phyloP scores from a whole-genome alignment of 2,329 filamentous ascomycete species.

The Paracoccidioides brasiliensis region DNA sequence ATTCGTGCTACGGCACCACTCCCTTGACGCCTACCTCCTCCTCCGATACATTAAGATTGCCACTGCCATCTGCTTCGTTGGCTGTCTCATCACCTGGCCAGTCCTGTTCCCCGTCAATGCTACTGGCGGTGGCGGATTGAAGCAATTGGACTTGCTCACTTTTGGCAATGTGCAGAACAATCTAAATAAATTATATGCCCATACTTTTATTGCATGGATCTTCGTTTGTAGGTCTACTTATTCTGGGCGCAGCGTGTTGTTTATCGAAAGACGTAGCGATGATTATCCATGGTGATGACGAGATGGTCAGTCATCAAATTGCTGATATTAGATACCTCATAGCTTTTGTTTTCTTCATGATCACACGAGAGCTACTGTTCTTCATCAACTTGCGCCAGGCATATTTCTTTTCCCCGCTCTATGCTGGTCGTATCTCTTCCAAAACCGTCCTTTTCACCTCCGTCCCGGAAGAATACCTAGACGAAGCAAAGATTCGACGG shows the following conservation, averaged over 20 bases:
- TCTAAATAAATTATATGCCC: conserved; percentile 63
- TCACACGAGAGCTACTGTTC: conserved; percentile 79
- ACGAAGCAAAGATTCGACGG: conserved; percentile 60
- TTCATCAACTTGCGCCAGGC: conserved; percentile 89
- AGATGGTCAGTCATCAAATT: neutral
- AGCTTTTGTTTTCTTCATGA: conserved; percentile 73
- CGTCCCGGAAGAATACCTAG: conserved; percentile 65
- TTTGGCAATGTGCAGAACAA: conserved; percentile 59
- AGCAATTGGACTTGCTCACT: conserved; percentile 63
- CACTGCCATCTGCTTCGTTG: conserved; percentile 67
- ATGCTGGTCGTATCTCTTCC: conserved; percentile 74
- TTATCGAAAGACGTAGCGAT: neutral
- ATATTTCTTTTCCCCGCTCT: conserved; percentile 73
- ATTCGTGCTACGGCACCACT: conserved; percentile 78
- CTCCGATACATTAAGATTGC: conserved; percentile 75
- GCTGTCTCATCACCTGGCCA: conserved; percentile 74
- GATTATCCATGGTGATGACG: too few species aligned
- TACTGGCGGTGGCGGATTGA: conserved; percentile 55
- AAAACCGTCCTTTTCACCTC: conserved; percentile 81
- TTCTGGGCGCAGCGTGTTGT: neutral
- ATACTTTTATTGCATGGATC: conserved; percentile 65
- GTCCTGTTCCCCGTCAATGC: conserved; percentile 79
- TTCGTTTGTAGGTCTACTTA: conserved; percentile 47
- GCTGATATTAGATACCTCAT: neutral
- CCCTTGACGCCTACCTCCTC: conserved; percentile 82